phyloP scores from a whole-genome alignment of 1,139 yeast genomes.

The Hyphopichia burtonii region DNA sequence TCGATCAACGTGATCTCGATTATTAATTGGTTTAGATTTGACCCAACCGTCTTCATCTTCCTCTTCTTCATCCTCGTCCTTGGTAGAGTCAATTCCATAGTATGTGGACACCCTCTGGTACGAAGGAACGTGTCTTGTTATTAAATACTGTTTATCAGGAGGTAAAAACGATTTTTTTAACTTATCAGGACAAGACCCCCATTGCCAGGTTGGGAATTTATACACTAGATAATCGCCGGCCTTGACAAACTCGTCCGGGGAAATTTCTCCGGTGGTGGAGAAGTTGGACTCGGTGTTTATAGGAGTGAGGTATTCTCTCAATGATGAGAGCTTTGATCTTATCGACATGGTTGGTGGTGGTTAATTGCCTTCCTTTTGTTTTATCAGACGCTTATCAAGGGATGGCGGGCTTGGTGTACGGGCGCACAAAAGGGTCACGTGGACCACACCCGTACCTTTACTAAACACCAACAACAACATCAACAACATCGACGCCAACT shows the following conservation, averaged over 20 bases:
- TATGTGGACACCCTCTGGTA: slow-evolving; percentile 68
- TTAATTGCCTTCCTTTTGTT: not conserved
- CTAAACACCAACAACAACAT: no score
- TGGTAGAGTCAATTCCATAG: slow-evolving; percentile 38
- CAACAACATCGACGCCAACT: no score
- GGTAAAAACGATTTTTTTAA: slow-evolving; percentile 74
- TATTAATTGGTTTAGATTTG: slow-evolving; percentile 16
- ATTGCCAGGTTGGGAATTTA: slow-evolving; percentile 96
- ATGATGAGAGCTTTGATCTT: slow-evolving; percentile 78
- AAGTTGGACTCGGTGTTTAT: slow-evolving; percentile 81
- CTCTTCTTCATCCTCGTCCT: slow-evolving; percentile 33
- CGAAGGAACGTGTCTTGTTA: slow-evolving; percentile 88
- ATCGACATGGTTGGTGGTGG: slow-evolving; percentile 18
- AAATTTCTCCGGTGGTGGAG: slow-evolving; percentile 80
- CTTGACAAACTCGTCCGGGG: slow-evolving; percentile 87
- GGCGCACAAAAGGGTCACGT: no score
- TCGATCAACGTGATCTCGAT: slow-evolving; percentile 14
- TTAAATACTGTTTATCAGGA: slow-evolving; percentile 76
- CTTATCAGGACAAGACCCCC: slow-evolving; percentile 73
- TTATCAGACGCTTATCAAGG: no score
- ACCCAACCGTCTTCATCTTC: slow-evolving; percentile 62
- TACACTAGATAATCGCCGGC: slow-evolving; percentile 92
- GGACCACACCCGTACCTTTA: no score
- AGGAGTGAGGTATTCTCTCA: slow-evolving; percentile 92
- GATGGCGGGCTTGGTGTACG: no score